Evolutionary conservation across 495 filamentous ascomycete species (phyloP).

Genomic region (Coniosporium apollinis): DNA sequence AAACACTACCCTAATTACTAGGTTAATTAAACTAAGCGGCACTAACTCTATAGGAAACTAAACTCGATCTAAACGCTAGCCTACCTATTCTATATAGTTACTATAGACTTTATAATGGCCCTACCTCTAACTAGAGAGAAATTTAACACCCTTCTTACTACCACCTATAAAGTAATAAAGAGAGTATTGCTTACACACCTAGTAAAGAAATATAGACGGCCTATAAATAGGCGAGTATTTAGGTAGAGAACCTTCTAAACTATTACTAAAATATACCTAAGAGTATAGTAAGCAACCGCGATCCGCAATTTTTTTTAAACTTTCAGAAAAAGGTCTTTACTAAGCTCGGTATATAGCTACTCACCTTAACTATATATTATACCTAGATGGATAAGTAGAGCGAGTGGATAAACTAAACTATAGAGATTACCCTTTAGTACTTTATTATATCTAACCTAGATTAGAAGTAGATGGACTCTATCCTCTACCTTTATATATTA

Average conservation of each 20-base stretch:
- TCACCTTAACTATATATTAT: conserved; percentile 1
- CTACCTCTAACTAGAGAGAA: neutral
- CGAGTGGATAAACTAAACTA: conserved; percentile 2
- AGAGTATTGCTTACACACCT: neutral
- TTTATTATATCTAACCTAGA: neutral
- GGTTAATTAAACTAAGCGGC: neutral
- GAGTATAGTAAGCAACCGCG: neutral
- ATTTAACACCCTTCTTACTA: neutral
- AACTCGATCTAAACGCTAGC: neutral
- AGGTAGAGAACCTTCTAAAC: neutral
- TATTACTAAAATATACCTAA: neutral
- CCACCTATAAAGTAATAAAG: conserved; percentile 2
- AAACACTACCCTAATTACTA: neutral
- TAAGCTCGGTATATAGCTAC: neutral
- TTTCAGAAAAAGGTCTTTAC: conserved; percentile 1
- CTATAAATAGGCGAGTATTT: neutral
- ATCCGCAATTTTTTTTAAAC: neutral
- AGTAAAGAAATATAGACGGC: neutral
- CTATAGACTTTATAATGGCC: conserved; percentile 1
- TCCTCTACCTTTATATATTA: neutral
- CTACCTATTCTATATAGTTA: neutral
- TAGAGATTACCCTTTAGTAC: neutral
- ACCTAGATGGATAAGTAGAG: neutral
- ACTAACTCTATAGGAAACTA: neutral
- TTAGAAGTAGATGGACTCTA: neutral